phyloP scores from a whole-genome alignment of 768 basidiomycete genomes.

The Panus rudis region DNA sequence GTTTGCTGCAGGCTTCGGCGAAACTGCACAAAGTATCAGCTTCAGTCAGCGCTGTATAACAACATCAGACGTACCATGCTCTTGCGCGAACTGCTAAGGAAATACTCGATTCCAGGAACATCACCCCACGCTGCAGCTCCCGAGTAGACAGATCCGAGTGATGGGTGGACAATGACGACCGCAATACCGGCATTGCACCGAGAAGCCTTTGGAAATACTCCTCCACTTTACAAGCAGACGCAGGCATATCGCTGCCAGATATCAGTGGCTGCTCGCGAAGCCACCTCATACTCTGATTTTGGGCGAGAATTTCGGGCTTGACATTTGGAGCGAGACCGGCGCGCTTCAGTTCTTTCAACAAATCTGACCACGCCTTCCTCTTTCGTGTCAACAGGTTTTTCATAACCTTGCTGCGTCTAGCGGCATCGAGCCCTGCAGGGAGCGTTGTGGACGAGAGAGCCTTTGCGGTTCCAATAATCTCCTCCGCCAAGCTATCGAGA shows the following conservation, averaged over 20 bases:
- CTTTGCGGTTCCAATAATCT: slow-evolving; percentile 57
- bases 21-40: slow-evolving; percentile 23
- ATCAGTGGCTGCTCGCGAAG: slow-evolving; percentile 52
- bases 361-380: slow-evolving; percentile 83
- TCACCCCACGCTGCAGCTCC: slow-evolving; percentile 75
- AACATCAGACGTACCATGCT: slow-evolving; percentile 43
- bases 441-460: slow-evolving; percentile 44
- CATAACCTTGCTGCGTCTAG: slow-evolving; percentile 51
- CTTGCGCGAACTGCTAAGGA: slow-evolving; percentile 57
- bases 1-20: slow-evolving; percentile 18
- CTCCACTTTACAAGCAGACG: slow-evolving; percentile 40
- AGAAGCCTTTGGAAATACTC: slow-evolving; percentile 59
- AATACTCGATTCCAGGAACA: slow-evolving; percentile 74
- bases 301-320: slow-evolving; percentile 60
- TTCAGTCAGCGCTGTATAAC: neutral
- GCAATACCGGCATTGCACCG: slow-evolving; percentile 57
- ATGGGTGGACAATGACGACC: slow-evolving; percentile 57
- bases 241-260: slow-evolving; percentile 21
- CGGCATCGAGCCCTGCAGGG: slow-evolving; percentile 34
- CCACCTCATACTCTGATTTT: slow-evolving; percentile 51
- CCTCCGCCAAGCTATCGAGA: slow-evolving; percentile 50
- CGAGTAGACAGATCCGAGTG: slow-evolving; percentile 81
- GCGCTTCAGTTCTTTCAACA: slow-evolving; percentile 81
- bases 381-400: slow-evolving; percentile 79
- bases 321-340: slow-evolving; percentile 68